phyloP scores from a whole-genome alignment of 2,329 filamentous ascomycete genomes.

The Cladosporium halotolerans region DNA sequence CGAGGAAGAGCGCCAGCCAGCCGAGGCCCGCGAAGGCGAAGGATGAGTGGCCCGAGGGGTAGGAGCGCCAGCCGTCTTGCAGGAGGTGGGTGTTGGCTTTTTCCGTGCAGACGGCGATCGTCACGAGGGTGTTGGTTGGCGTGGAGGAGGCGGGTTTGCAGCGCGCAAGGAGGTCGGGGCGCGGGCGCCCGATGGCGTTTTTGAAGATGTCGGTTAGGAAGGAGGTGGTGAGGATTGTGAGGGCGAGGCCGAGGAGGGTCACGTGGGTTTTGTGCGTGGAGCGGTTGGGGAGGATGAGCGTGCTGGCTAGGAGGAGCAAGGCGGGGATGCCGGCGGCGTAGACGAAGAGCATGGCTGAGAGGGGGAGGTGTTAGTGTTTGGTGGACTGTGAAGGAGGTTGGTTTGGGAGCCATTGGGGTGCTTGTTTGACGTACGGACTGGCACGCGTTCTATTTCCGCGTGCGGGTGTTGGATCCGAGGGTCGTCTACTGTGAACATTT shows the following conservation, averaged over 20 bases:
- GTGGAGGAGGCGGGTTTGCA: conserved; percentile 65
- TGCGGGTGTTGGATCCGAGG: conserved; percentile 79
- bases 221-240: conserved; percentile 61
- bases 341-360: conserved; percentile 63
- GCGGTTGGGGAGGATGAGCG: conserved; percentile 51
- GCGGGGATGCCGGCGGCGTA: conserved; percentile 72
- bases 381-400: background rate
- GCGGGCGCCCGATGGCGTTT: conserved; percentile 74
- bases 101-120: conserved; percentile 66
- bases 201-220: conserved; percentile 89
- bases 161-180: conserved; percentile 81
- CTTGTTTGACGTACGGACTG: conserved; percentile 55
- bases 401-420: background rate
- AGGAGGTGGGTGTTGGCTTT: conserved; percentile 56
- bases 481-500: conserved; percentile 87
- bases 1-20: conserved; percentile 53
- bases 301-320: conserved; percentile 58
- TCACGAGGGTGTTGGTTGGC: conserved; percentile 50
- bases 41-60: conserved; percentile 73
- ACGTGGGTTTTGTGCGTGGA: conserved; percentile 76
- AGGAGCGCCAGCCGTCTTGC: conserved; percentile 79
- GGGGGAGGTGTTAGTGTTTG: background rate
- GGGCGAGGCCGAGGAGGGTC: conserved; percentile 65
- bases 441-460: conserved; percentile 74
- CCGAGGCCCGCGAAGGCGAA: conserved; percentile 75